A percentile compares a stretch with the other conserved stretches of the same genome.
Evolutionary conservation across 441 rosid species (phyloP).

Genomic region (Populus trichocarpa): DNA sequence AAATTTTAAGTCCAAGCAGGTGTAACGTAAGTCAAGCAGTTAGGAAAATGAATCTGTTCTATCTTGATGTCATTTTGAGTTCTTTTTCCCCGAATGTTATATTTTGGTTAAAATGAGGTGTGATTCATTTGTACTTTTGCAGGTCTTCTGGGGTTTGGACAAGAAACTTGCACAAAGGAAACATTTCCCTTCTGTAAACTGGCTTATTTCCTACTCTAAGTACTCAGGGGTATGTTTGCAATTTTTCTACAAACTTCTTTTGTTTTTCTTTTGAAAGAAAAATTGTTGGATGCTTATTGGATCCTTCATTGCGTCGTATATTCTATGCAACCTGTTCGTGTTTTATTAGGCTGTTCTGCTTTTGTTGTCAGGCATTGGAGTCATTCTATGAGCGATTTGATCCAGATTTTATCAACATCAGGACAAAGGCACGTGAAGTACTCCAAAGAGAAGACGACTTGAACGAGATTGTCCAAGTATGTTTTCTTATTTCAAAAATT

Average conservation of each 20-base stretch:
- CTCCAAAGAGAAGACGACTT: slow-evolving; percentile 99
- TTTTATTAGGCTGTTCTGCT: slow-evolving; percentile 7
- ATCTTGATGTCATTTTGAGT: background rate
- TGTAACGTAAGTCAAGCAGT: background rate
- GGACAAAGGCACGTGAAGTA: slow-evolving; percentile 97
- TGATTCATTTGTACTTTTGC: slow-evolving; percentile 11
- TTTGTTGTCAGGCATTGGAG: slow-evolving; percentile 73
- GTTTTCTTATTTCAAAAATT: slow-evolving; percentile 10
- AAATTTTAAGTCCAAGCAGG: background rate
- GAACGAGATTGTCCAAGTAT: slow-evolving; percentile 98
- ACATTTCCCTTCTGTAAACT: slow-evolving; percentile 98
- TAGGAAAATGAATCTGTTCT: background rate
- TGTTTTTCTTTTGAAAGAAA: background rate
- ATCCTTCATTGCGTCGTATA: background rate
- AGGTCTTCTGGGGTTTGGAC: slow-evolving; percentile 99
- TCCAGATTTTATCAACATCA: slow-evolving; percentile 94
- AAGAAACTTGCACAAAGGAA: slow-evolving; percentile 99
- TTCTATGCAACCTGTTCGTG: background rate
- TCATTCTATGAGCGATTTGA: slow-evolving; percentile 96
- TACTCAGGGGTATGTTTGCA: slow-evolving; percentile 69
- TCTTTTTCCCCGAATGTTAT: background rate
- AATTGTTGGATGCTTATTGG: background rate
- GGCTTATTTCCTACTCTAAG: slow-evolving; percentile 99
- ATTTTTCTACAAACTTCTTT: background rate
- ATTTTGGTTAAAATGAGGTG: background rate